Evolutionary conservation across 1,139 yeast species (phyloP).

Genomic region (Suhomyces maxii): DNA sequence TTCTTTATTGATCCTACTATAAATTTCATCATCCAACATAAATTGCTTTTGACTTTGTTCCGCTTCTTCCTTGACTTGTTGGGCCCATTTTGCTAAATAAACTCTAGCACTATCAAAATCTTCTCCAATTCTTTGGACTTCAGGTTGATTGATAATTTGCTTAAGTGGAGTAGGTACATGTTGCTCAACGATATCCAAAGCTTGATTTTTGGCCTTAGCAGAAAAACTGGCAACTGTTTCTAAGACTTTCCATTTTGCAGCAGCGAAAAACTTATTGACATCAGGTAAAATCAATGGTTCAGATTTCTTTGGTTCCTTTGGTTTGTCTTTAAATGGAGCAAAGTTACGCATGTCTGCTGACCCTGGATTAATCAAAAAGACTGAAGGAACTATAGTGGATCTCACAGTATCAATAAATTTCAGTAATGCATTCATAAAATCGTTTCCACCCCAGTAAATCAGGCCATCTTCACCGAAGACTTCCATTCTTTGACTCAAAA

Average conservation of each 20-base stretch:
- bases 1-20: constrained; percentile 62
- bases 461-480: constrained; percentile 67
- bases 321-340: constrained; percentile 53
- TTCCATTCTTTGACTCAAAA: constrained; percentile 64
- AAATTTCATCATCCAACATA: constrained; percentile 61
- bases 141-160: constrained; percentile 69
- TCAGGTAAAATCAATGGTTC: constrained; percentile 35
- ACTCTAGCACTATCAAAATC: constrained; percentile 92
- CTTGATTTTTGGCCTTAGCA: constrained; percentile 62
- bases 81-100: constrained; percentile 95
- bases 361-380: constrained; percentile 77
- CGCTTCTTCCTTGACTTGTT: constrained; percentile 91
- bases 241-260: constrained; percentile 82
- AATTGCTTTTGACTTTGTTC: constrained; percentile 65
- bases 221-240: constrained; percentile 85
- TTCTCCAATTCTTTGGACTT: constrained; percentile 75
- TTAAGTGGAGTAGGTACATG: constrained; percentile 66
- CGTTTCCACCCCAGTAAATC: constrained; percentile 89
- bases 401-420: constrained; percentile 61
- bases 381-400: constrained; percentile 69
- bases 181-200: constrained; percentile 59
- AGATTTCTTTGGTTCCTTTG: constrained; percentile 15
- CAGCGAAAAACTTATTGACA: constrained; percentile 52
- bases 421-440: constrained; percentile 59
- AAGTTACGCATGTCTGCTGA: constrained; percentile 76